Base-by-base conservation (phyloP, 257 asterid species). In the Striga asiatica region DNA sequence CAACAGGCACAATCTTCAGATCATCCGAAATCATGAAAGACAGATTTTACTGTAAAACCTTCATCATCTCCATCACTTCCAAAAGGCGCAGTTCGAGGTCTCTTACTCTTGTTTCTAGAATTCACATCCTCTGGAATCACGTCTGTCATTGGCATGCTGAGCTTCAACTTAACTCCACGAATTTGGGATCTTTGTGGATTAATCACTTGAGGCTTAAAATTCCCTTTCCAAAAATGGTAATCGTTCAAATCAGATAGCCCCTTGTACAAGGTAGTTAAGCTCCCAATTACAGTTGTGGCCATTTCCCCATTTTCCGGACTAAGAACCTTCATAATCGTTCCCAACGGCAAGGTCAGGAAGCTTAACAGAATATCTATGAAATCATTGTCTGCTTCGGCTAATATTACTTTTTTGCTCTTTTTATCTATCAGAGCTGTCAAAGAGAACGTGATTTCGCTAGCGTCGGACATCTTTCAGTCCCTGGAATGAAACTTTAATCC, bases 181-280 rank as follows among this genome's bases (percentile, higher is more conserved):
- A 43, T 9, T n/a, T n/a, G n/a, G n/a, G 65, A 48, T 4, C 18
- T 65, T 34, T 21, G 54, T 3, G 76, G 76, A 65, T 65, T n/a
- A 3, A 70, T 61, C 16, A 70, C 68, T 67, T 57, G 52, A 25
- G 3, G 16, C 56, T 42, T 56, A 0, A 45, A 37, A 13, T 19
- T 45, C 28, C 49, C 28, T 8, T 45, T 27, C 12, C 60, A 34
- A 17, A 69, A 69, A 46, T 47, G n/a, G 6, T 3, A 38, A 43
- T 4, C 5, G 18, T 62, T 22, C 3, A 50, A 63, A 50, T 57
- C 35, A 4, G 37, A 34, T 16, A 57, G 11, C 5, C 61, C 25
- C 0, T 25, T 35, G 9, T 23, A 59, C 39, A 64, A 45, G 34
- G 38, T 51, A 29, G 43, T 55, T 8, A 64, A 24, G 49, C 67